Percentiles rank a stretch among this genome's conserved stretches.
phyloP scores from a whole-genome alignment of 768 basidiomycete genomes.

The Naganishia vaughanmartiniae region DNA sequence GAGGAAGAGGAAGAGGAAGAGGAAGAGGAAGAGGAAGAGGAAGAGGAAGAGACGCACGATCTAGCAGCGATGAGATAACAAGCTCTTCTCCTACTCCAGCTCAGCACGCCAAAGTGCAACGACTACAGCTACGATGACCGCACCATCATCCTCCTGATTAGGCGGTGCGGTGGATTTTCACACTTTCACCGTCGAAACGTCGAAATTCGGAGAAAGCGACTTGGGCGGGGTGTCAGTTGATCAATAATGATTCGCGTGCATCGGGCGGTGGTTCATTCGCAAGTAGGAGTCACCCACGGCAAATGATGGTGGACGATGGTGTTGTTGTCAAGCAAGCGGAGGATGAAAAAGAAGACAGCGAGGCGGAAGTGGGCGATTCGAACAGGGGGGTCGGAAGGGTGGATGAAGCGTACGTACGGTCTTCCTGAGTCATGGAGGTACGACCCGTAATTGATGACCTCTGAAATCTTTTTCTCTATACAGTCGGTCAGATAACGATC shows the following conservation, averaged over 20 bases:
- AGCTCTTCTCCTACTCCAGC: not conserved
- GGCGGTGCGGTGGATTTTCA: conserved; percentile 16
- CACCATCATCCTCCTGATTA: not conserved
- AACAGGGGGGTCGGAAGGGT: not conserved
- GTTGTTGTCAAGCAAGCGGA: conserved; percentile 12
- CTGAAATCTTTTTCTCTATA: not conserved
- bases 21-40: not conserved
- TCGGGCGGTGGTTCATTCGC: not conserved
- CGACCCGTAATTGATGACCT: not conserved
- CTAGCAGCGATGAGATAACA: not conserved
- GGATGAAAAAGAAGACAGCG: not conserved
- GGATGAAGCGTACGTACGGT: not conserved
- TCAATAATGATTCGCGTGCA: conserved; percentile 15
- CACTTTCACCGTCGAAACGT: too few species aligned
- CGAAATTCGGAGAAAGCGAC: conserved; percentile 24
- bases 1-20: too few species aligned
- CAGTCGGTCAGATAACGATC: not conserved
- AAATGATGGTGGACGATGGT: not conserved
- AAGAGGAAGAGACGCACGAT: not conserved
- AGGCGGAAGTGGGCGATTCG: not conserved
- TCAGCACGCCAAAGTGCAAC: not conserved
- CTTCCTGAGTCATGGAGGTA: not conserved
- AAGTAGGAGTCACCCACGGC: not conserved
- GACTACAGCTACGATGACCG: not conserved
- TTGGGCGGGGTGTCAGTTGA: conserved; percentile 25